Conservation (phyloP, 495 filamentous ascomycete genomes). For the Talaromyces borbonicus region DNA sequence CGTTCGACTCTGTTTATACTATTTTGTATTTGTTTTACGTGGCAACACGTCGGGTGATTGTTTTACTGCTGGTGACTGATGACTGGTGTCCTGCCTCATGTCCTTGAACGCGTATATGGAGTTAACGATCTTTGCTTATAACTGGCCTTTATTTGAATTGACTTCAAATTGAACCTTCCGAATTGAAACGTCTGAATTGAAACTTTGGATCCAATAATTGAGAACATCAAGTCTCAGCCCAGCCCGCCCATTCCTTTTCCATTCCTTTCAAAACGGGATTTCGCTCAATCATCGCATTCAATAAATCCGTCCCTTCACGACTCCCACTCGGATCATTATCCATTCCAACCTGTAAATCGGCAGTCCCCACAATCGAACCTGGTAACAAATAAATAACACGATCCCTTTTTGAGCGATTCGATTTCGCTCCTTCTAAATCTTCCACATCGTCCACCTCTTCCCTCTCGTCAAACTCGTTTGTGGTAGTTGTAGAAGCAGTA, state of each 20-base stretch:
- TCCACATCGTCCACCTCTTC: conserved; percentile 18
- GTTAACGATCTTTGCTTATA: conserved; percentile 1
- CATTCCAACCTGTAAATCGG: conserved; percentile 20
- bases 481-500: background rate
- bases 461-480: background rate
- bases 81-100: background rate
- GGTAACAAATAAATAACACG: conserved; percentile 54
- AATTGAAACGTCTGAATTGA: background rate
- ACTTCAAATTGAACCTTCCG: background rate
- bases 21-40: no score
- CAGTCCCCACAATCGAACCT: conserved; percentile 43
- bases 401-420: conserved; percentile 15
- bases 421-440: conserved; percentile 9
- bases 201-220: background rate
- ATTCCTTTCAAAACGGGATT: conserved; percentile 10
- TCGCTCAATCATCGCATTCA: conserved; percentile 9
- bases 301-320: background rate
- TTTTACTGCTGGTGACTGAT: conserved; percentile 4
- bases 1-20: background rate
- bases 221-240: conserved; percentile 11
- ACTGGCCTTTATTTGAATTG: background rate
- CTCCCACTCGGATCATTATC: background rate
- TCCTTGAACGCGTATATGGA: background rate
- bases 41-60: no score
- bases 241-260: conserved; percentile 23